These are phyloP conservation scores for Reutealis trisperma DNA, from an alignment of 345 rosid genomes.

Conservation along the genomic window DNA sequence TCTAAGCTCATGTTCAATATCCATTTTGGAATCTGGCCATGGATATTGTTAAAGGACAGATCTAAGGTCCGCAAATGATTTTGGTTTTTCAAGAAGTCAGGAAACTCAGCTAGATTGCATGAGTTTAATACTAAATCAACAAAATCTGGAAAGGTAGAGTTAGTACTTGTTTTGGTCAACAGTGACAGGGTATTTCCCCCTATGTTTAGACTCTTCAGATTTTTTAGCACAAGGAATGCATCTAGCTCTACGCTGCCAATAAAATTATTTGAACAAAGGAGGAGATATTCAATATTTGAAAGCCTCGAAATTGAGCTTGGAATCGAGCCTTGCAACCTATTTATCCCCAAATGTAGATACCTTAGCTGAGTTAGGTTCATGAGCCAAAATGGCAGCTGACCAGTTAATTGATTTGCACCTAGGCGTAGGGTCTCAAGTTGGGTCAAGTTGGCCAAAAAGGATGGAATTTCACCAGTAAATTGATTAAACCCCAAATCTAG, in stretches of 20 bases:
- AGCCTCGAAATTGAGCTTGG: background rate
- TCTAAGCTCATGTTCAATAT: background rate
- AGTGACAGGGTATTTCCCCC: constrained; percentile 17
- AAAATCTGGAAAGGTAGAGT: background rate
- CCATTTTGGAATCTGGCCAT: constrained; percentile 28
- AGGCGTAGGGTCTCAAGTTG: background rate
- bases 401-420: background rate
- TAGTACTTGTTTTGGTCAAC: background rate
- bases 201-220: background rate
- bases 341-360: background rate
- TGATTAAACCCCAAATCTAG: no score
- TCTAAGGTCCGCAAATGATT: background rate
- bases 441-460: background rate
- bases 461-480: no score
- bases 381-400: constrained; percentile 11
- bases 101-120: constrained; percentile 23
- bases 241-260: constrained; percentile 18
- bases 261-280: constrained; percentile 5
- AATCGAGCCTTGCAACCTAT: background rate
- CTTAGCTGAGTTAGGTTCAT: constrained; percentile 13
- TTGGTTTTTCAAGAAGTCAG: constrained; percentile 15
- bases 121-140: background rate
- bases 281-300: no score
- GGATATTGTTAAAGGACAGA: constrained; percentile 18
- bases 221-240: background rate